phyloP scores from a whole-genome alignment of 352 stramenopile genomes.

The Globisporangium rhizosaccharum region DNA sequence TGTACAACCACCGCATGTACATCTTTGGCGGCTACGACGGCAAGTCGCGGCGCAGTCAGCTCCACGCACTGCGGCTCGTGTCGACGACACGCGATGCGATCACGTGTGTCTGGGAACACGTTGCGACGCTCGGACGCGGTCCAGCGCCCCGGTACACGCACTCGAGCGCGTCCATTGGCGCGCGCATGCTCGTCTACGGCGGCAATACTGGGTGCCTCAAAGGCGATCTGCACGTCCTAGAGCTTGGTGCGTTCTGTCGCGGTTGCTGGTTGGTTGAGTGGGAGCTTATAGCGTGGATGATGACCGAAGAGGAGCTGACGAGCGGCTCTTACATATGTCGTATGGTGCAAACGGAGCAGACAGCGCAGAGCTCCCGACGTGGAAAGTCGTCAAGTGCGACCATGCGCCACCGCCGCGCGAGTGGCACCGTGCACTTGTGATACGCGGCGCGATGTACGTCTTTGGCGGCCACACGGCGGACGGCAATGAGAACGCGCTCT shows the following conservation, averaged over 20 bases:
- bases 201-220: constrained; percentile 57
- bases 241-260: constrained; percentile 23
- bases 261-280: neutral
- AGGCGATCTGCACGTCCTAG: constrained; percentile 45
- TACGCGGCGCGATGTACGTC: constrained; percentile 39
- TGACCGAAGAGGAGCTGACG: neutral
- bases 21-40: constrained; percentile 62
- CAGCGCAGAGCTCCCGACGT: constrained; percentile 28
- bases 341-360: constrained; percentile 10
- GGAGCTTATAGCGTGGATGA: neutral
- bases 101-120: constrained; percentile 34
- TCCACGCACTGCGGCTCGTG: constrained; percentile 44
- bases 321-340: neutral
- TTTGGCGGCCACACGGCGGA: constrained; percentile 44
- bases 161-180: constrained; percentile 38
- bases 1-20: constrained; percentile 45
- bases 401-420: constrained; percentile 33
- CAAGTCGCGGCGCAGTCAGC: constrained; percentile 40
- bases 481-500: constrained; percentile 48
- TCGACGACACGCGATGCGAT: constrained; percentile 23
- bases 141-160: constrained; percentile 50
- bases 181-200: constrained; percentile 45
- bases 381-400: constrained; percentile 40
- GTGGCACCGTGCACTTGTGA: constrained; percentile 44
- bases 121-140: constrained; percentile 28